Base-by-base conservation (phyloP, 2,329 filamentous ascomycete genomes). In the Fusarium incarnatum region DNA sequence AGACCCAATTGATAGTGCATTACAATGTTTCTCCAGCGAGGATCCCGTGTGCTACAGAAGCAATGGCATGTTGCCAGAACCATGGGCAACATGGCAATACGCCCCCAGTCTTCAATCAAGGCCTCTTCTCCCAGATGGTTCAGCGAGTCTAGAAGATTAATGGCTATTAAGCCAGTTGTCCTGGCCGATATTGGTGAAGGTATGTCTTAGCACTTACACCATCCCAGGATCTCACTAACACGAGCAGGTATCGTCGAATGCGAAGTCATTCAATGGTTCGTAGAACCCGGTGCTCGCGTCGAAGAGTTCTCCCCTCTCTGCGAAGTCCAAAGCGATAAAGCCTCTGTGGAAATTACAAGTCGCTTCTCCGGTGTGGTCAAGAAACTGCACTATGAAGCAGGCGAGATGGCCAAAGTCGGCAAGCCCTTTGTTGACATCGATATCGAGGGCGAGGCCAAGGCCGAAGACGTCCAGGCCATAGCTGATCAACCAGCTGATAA, bases 191-290 rank as follows among this genome's bases (percentile, higher is more conserved):
- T 97, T 80, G 93, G 93, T 53, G 93, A 97, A 85, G 92, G 92
- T 92, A 73, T 68, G 82, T 78, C 13, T 28, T 48, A 16, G 10
- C 15, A 49, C 13, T 41, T 22, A 20, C 18, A 49, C 45, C 12
- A 5, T n/a, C 9, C 27, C 4, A 8, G 15, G 20, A 22, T 40
- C 44, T 20, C 47, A 63, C 71, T 74, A 60, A 76, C 58, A 60
- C 42, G 23, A 40, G 5, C 74, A 96, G 96, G 96, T 58, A 99
- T 98, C 77, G 94, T 96, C 78, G 96, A 99, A 83, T 97, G 96
- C 78, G 96, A 99, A 81, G 93, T 99, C 77, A 98, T 98, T 76
- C 96, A 99, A 84, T 99, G 96, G 96, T 99, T 98, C 79, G 95
- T 99, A 72, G 92, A 98, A 82, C 94, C 97, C 52, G 95, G 94